Conservation (phyloP, 1,284 basidiomycete species). For the Puccinia coronata region DNA sequence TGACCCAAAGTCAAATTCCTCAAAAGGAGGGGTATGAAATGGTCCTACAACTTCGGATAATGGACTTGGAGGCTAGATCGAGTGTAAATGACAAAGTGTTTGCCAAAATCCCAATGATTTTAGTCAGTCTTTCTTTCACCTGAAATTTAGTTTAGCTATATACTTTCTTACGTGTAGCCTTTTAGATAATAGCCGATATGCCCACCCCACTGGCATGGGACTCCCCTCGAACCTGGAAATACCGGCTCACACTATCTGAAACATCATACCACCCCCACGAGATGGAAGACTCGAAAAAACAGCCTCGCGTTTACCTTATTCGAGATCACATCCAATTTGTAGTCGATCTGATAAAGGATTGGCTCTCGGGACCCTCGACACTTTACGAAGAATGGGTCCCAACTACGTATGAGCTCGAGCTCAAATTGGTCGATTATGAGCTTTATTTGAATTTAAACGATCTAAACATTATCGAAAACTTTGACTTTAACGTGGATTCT, state of each 20-base stretch:
- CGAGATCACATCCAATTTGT: slow-evolving; percentile 91
- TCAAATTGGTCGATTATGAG: slow-evolving; percentile 73
- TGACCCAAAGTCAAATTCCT: slow-evolving; percentile 77
- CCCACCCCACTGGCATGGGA: slow-evolving; percentile 63
- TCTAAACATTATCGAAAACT: slow-evolving; percentile 90
- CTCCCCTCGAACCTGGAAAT: slow-evolving; percentile 71
- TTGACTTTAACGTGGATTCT: slow-evolving; percentile 63
- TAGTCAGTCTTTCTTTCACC: slow-evolving; percentile 53
- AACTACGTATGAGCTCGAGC: slow-evolving; percentile 70
- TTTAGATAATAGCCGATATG: slow-evolving; percentile 60
- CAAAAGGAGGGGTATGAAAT: slow-evolving; percentile 73
- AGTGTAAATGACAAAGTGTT: slow-evolving; percentile 82
- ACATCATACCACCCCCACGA: slow-evolving; percentile 11
- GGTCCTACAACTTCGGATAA: slow-evolving; percentile 76
- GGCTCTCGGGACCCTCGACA: slow-evolving; percentile 75
- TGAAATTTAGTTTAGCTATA: slow-evolving; percentile 25
- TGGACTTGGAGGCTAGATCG: slow-evolving; percentile 73
- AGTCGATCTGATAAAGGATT: slow-evolving; percentile 82
- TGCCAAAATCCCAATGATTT: slow-evolving; percentile 72
- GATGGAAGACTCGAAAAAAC: background rate
- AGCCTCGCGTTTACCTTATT: slow-evolving; percentile 72
- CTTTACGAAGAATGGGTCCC: slow-evolving; percentile 81
- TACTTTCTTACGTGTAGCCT: background rate
- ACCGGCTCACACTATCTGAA: slow-evolving; percentile 68
- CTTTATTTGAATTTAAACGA: slow-evolving; percentile 86